Base-by-base conservation (phyloP, 805 yeast species). In the Metschnikowia colocasiae region DNA sequence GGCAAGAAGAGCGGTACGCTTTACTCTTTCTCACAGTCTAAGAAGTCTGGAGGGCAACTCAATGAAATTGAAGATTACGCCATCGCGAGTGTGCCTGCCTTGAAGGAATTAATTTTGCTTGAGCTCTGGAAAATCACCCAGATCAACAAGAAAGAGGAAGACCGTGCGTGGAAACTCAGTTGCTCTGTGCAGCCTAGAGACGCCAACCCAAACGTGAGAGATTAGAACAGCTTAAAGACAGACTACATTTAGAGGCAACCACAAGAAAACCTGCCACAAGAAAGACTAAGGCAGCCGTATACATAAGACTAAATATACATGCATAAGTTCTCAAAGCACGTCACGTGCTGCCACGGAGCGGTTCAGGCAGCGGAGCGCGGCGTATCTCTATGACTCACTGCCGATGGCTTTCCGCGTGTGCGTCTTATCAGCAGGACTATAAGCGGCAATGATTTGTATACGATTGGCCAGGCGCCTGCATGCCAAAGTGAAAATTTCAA, bases 101-200 rank as follows among this genome's bases (percentile, higher is more conserved):
- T 79, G 49, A 82, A 78, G 56, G 83, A 86, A 58, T 75, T 83
- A 53, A 75, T 85, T 9, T 60, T 87, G 39, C 65, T 81, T 35
- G 92, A 86, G 58, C 71, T 85, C 25, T 82, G 90, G 88, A 79
- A 83, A 52, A 82, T 84, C 12, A 73, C 79, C 49, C 85, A 80
- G 54, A 66, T 81, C 48, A 81, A 81, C 60, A 63, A 74, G 48
- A 68, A 73, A 32, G 85, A 83, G 48, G 79, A 75, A 35, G 91
- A 86, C 55, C 71, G 94, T 53, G 81, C 83, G 4, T 85, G 91
- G 85, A 77, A 82, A 46, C 68, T 84, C 60, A 85, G 91, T 66
- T 78, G 86, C 58, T 62, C 66, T 25, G 71, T 83, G 34, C 83
- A 79, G 50, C 81, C 82, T 8, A 61, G 82, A 52, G 81, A 75